Base-by-base conservation (phyloP, 2,329 filamentous ascomycete genomes). In the Talaromyces islandicus region DNA sequence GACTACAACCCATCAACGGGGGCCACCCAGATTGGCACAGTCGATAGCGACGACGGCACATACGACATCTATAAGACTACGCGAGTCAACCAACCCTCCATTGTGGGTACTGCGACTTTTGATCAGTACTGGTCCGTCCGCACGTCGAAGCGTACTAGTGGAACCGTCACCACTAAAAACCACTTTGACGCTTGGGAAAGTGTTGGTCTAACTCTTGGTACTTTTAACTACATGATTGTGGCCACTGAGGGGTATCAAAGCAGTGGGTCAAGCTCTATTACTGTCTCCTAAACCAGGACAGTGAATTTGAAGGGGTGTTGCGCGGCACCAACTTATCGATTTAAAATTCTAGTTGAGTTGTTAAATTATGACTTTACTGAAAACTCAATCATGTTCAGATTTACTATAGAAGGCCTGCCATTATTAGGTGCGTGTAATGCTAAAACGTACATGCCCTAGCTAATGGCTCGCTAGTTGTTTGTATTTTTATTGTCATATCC, bases 101-200 rank as follows among this genome's bases (percentile, higher is more conserved):
- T 79, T 41, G 59, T 66, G 1, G 76, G 75, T 7, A 77, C 72
- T 17, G 63, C 67, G 1, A 79, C 75, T 10, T 79, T 79, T 62
- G 67, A 70, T 32, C 76, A 79, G 66, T 79, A 74, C 65, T 77
- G 72, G 71, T 77, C 75, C 10, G 71, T 79, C 46, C 71, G 77
- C 9, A 68, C 64, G 9, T 66, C 32, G 54, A 74, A 73, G 65
- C 73, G 76, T 11, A 64, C 64, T 9, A 69, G 70, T 30, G 74
- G 74, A 24, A 71, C 69, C 3, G 70, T 77, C 19, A 75, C 68
- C 6, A 73, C 68, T 4, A 64, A 60, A 3, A 75, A 75, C 56
- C 73, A 76, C 57, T 75, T 76, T 62, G 67, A 71, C 35, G 73
- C 71, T 0, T 76, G 73, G 73, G 65, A 66, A 6, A 53, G 53